Base-by-base conservation (phyloP, 2,329 filamentous ascomycete genomes). In the Colletotrichum simmondsii region DNA sequence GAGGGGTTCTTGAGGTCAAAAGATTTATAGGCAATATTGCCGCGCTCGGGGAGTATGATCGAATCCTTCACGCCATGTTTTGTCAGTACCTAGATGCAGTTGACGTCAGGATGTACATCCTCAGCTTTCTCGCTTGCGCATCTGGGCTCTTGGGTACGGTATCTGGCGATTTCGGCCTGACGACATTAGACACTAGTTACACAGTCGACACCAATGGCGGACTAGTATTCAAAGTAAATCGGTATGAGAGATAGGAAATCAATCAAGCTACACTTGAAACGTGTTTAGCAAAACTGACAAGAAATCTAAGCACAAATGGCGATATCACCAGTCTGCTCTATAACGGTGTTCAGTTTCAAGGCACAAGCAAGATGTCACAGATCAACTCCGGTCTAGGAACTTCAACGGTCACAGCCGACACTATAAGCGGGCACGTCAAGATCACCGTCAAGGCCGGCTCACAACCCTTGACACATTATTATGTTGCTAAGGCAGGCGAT, bases 261-360 rank as follows among this genome's bases (percentile, higher is more conserved):
- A 22, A 22, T 1, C 8, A 49, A 2, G 6, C 6, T 7, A 10
- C 16, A 8, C 14, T 6, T 2, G 4, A 19, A 16, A 12, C 12
- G n/a, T 12, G n/a, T 12, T 2, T 8, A 46, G 14, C 1, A 5
- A 16, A 37, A 2, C 49, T 74, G 26, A 72, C 3, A 19, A 84
- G 1, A 84, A 90, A 54, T 85, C 81, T 74, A 49, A 83, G 85
- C 54, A 83, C 82, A 12, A 91, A 82, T 76, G 92, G 91, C 76
- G 91, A 92, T 75, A 89, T 93, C 78, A 91, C 86, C 11, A 92
- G 90, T 0, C 89, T 93, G 77, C 85, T 87, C 61, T 88, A 84
- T 75, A 84, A 85, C 37, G 83, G 84, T 53, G 80, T 84, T 16
- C 84, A 89, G 70, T 81, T 87, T 16, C 87, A 89, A 76, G 86